Conservation (phyloP, 441 rosid genomes). For the Pelargonium australe region DNA sequence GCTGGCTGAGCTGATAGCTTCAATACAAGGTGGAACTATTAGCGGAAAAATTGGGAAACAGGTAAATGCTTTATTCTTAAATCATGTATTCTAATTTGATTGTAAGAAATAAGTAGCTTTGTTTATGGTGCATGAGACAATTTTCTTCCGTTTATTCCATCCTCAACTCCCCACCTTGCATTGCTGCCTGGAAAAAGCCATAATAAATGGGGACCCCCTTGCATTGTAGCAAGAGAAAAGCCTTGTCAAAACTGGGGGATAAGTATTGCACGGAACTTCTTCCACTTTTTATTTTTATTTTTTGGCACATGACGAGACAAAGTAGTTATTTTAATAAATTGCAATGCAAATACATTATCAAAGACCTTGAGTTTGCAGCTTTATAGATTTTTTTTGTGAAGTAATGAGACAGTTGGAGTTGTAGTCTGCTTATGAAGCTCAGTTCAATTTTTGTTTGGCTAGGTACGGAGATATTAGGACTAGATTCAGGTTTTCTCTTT, state of each 20-base stretch:
- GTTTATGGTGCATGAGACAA: not conserved
- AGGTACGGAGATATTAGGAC: not conserved
- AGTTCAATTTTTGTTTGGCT: not conserved
- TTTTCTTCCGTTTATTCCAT: not conserved
- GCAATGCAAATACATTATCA: not conserved
- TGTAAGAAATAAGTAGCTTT: not conserved
- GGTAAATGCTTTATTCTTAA: slow-evolving; percentile 36
- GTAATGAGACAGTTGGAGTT: not conserved
- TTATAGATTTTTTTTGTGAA: too few relatives aligned
- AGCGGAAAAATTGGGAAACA: slow-evolving; percentile 92
- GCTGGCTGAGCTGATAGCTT: slow-evolving; percentile 77
- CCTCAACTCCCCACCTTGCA: not conserved
- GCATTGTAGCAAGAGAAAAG: not conserved
- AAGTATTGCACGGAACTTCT: slow-evolving; percentile 3
- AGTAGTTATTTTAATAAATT: not conserved
- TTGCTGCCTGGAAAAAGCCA: not conserved
- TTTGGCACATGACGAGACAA: not conserved
- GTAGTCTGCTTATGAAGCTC: not conserved
- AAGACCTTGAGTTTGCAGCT: not conserved
- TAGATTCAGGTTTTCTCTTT: not conserved
- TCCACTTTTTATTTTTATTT: too few relatives aligned
- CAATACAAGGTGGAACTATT: slow-evolving; percentile 75
- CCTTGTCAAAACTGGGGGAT: not conserved
- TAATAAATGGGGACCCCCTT: not conserved
- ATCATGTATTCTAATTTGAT: not conserved